A percentile compares a stretch with the other conserved stretches of the same genome.
Evolutionary conservation across 169 alveolate species (phyloP).

Genomic region (Plasmodium knowlesi): DNA sequence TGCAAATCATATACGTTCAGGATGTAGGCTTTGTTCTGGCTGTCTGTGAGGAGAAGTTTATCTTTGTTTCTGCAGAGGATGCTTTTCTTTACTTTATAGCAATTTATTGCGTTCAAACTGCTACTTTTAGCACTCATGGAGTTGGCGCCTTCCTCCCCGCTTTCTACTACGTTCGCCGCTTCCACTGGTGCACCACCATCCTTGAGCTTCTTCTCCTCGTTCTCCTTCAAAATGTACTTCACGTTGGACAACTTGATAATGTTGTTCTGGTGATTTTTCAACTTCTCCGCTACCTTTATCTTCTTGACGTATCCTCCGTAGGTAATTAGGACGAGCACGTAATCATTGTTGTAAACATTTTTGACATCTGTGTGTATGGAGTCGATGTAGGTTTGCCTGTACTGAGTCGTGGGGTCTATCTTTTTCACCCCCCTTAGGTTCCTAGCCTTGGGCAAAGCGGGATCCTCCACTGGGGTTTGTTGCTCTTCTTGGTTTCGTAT

Average conservation of each 20-base stretch:
- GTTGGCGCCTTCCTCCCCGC: background rate
- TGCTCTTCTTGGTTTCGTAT: background rate
- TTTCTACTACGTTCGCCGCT: background rate
- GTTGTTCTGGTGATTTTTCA: conserved; percentile 62
- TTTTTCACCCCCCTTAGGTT: background rate
- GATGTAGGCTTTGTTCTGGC: conserved; percentile 38
- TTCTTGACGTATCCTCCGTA: conserved; percentile 69
- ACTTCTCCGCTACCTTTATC: conserved; percentile 46
- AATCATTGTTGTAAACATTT: conserved; percentile 52
- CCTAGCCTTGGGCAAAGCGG: background rate
- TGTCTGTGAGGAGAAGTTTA: conserved; percentile 53
- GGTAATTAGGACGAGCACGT: conserved; percentile 53
- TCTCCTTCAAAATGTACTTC: conserved; percentile 69
- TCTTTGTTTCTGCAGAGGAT: conserved; percentile 41
- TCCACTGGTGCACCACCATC: background rate
- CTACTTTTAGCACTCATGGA: background rate
- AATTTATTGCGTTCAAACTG: background rate
- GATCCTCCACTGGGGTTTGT: background rate
- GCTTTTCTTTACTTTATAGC: conserved; percentile 65
- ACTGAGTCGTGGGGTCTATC: background rate
- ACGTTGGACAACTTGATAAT: conserved; percentile 49
- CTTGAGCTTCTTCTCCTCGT: conserved; percentile 15
- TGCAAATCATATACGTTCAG: conserved; percentile 40
- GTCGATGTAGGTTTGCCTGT: conserved; percentile 67
- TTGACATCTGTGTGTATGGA: conserved; percentile 10